Percentiles rank a stretch among this genome's conserved stretches.
Evolutionary conservation across 176 grass and related monocot species (phyloP).

Genomic region (Eremochloa ophiuroides): DNA sequence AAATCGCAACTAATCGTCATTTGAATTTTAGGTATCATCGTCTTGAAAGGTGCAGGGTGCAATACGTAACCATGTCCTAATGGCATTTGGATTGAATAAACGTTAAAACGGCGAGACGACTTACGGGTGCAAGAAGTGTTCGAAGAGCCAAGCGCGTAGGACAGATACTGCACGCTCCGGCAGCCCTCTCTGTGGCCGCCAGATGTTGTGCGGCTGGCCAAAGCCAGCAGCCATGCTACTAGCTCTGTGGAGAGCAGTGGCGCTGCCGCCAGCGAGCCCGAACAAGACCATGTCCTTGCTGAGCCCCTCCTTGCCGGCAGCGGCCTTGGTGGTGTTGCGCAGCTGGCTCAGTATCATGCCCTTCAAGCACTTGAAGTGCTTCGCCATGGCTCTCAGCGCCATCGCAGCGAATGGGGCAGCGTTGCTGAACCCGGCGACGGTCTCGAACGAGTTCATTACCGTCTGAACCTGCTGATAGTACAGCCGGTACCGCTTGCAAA

Average conservation of each 20-base stretch:
- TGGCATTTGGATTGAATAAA: neutral
- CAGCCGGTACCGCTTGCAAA: conserved; percentile 78
- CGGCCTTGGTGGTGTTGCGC: conserved; percentile 44
- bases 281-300: conserved; percentile 55
- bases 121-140: conserved; percentile 99
- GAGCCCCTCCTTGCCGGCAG: conserved; percentile 42
- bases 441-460: conserved; percentile 81
- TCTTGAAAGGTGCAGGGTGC: neutral
- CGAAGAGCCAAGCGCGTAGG: conserved; percentile 87
- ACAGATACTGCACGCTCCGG: conserved; percentile 84
- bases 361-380: conserved; percentile 79
- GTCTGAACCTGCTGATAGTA: conserved; percentile 82
- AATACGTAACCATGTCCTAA: neutral
- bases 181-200: conserved; percentile 91
- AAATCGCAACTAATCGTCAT: neutral
- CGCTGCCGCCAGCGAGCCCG: conserved; percentile 37
- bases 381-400: conserved; percentile 68
- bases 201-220: conserved; percentile 69
- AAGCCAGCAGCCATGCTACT: conserved; percentile 42
- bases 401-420: conserved; percentile 61
- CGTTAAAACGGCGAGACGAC: neutral
- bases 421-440: conserved; percentile 62
- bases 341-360: conserved; percentile 74
- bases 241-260: conserved; percentile 35
- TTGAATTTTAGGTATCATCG: neutral